Base-by-base conservation (phyloP, 2,329 filamentous ascomycete genomes). In the Xylaria arbuscula region DNA sequence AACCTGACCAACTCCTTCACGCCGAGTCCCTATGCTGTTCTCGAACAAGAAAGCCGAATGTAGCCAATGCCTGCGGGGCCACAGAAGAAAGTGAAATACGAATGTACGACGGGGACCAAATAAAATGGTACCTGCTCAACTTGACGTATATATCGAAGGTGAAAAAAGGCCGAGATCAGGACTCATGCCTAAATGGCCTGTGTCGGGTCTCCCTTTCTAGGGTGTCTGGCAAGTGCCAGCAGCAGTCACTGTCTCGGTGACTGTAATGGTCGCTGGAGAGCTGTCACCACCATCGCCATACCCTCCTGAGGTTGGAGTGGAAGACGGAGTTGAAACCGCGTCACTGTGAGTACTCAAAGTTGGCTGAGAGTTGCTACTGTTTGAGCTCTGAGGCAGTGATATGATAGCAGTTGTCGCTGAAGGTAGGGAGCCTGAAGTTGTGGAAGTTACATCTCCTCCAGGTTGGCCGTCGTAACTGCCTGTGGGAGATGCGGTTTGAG, bases 171-270 rank as follows among this genome's bases (percentile, higher is more conserved):
- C 36, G 57, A 63, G 45, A 45, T 66, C 38, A 64, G 13, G n/a
- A 28, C 22, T 42, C 8, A 54, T 66, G 58, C 54, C 56, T 53
- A n/a, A 32, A 28, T 67, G 68, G 55, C 38, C 58, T 40, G 59
- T 68, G 58, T 64, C 64, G 61, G 66, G 55, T 36, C 28, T 47
- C 68, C 70, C 67, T 67, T 69, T 67, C 73, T 72, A 75, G 61
- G 74, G 67, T 66, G 72, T 66, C 66, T 70, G 70, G 48, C 77
- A 78, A 11, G 64, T 57, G 45, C 70, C 77, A n/a, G 62, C 28
- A 40, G 72, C 74, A n/a, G 76, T 77, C 15, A 77, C 72, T 13
- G 76, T 76, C 50, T 72, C 63, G 13, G 77, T 79, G 36, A 78
- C 68, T n/a, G 75, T 76, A n/a, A 77, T 64, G 8, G 72, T 73